phyloP scores from a whole-genome alignment of 2,329 filamentous ascomycete species.

The Sphaerulina musiva region DNA sequence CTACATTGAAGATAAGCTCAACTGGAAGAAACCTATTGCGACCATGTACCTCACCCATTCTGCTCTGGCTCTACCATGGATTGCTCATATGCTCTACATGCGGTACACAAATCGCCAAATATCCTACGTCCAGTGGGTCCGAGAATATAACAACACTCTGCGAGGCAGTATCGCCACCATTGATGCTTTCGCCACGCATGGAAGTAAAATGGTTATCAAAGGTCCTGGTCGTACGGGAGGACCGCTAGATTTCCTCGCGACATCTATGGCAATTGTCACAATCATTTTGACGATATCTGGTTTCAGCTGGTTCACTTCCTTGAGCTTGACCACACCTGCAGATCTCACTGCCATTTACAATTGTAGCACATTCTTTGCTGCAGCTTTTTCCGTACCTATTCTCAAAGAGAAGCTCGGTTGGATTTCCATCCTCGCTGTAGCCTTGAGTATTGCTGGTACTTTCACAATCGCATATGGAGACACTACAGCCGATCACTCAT shows the following conservation, averaged over 20 bases:
- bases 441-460: conserved; percentile 30
- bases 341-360: conserved; percentile 35
- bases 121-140: conserved; percentile 26
- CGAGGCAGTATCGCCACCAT: conserved; percentile 27
- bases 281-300: conserved; percentile 29
- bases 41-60: conserved; percentile 32
- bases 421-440: conserved; percentile 27
- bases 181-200: conserved; percentile 28
- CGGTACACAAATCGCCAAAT: conserved; percentile 21
- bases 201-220: conserved; percentile 24
- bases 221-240: conserved; percentile 23
- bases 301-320: conserved; percentile 29
- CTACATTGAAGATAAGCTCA: conserved; percentile 31
- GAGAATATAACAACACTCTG: conserved; percentile 30
- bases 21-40: conserved; percentile 32
- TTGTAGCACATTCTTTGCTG: conserved; percentile 33
- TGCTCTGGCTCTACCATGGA: conserved; percentile 30
- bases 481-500: conserved; percentile 24
- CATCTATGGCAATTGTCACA: conserved; percentile 29
- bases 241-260: conserved; percentile 29
- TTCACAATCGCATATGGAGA: conserved; percentile 34
- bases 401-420: conserved; percentile 28
- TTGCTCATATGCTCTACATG: conserved; percentile 25
- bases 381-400: conserved; percentile 30
- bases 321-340: conserved; percentile 30